These are phyloP conservation scores for Geotrichum reessii DNA, from an alignment of 1,139 yeast genomes.

Conservation along the genomic window DNA sequence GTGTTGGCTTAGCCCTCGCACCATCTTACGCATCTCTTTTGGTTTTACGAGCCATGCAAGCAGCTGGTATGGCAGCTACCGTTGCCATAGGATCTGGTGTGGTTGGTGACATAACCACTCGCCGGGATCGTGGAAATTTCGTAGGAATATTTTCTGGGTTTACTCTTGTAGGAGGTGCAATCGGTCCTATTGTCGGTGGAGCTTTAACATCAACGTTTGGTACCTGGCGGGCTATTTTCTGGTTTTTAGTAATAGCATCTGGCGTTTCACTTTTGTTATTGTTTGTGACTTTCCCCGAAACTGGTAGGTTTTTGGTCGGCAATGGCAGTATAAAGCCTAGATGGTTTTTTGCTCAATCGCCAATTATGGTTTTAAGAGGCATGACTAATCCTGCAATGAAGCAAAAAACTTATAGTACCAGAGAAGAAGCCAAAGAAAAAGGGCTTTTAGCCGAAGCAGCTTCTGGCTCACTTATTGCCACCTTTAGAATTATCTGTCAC, in stretches of 20 bases:
- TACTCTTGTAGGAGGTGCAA: slow-evolving; percentile 64
- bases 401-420: slow-evolving; percentile 19
- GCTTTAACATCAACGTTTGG: slow-evolving; percentile 52
- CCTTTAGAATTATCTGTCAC: slow-evolving; percentile 33
- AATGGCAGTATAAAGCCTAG: slow-evolving; percentile 54
- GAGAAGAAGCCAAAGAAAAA: slow-evolving; percentile 28
- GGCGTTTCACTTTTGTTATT: slow-evolving; percentile 40
- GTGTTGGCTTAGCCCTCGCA: slow-evolving; percentile 55
- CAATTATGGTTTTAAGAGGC: slow-evolving; percentile 29
- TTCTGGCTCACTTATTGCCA: slow-evolving; percentile 36
- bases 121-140: slow-evolving; percentile 55
- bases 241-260: slow-evolving; percentile 62
- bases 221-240: slow-evolving; percentile 67
- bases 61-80: slow-evolving; percentile 65
- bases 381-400: slow-evolving; percentile 1
- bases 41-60: slow-evolving; percentile 59
- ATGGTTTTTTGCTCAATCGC: slow-evolving; percentile 40
- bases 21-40: slow-evolving; percentile 50
- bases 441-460: slow-evolving; percentile 37
- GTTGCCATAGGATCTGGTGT: slow-evolving; percentile 55
- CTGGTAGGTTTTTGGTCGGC: slow-evolving; percentile 62
- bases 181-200: slow-evolving; percentile 75
- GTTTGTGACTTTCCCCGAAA: slow-evolving; percentile 54
- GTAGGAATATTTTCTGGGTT: slow-evolving; percentile 60
- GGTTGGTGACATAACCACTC: slow-evolving; percentile 5